Percentiles rank a stretch among this genome's conserved stretches.
Evolutionary conservation across 306 rosid genomes (phyloP).

Genomic region (Quercus wislizeni): DNA sequence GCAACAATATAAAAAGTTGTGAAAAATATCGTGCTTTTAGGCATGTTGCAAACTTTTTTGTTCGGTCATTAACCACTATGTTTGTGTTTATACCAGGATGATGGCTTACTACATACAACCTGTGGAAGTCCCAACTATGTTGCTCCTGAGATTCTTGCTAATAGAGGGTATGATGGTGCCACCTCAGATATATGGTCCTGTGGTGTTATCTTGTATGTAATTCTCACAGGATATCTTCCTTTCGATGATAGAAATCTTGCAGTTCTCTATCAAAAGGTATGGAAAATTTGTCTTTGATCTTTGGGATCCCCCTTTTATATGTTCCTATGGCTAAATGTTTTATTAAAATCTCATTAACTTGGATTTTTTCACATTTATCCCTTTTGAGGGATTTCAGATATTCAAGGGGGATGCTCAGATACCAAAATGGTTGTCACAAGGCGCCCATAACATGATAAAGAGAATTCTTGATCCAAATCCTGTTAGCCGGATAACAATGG

Average conservation of each 20-base stretch:
- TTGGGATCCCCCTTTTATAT: constrained; percentile 1
- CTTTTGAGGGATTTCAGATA: constrained; percentile 47
- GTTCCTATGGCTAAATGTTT: background rate
- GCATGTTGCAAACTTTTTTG: background rate
- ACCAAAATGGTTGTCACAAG: constrained; percentile 75
- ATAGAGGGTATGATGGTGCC: constrained; percentile 84
- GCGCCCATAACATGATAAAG: constrained; percentile 63
- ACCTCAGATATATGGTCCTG: constrained; percentile 92
- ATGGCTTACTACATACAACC: constrained; percentile 91
- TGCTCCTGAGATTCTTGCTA: constrained; percentile 88
- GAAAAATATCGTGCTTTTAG: too few species aligned
- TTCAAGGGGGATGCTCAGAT: constrained; percentile 62
- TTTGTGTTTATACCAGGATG: constrained; percentile 43
- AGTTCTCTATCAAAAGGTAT: constrained; percentile 90
- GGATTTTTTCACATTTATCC: background rate
- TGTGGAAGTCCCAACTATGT: constrained; percentile 99
- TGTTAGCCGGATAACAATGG: constrained; percentile 53
- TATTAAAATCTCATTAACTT: background rate
- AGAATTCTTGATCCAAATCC: constrained; percentile 88
- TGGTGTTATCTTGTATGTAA: constrained; percentile 80
- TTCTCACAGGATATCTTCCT: constrained; percentile 79
- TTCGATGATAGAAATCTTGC: constrained; percentile 91
- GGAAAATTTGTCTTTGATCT: background rate
- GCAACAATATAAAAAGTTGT: too few species aligned
- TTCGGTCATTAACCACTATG: constrained; percentile 10